phyloP scores from a whole-genome alignment of 805 yeast genomes.

The Starmerella sp. region DNA sequence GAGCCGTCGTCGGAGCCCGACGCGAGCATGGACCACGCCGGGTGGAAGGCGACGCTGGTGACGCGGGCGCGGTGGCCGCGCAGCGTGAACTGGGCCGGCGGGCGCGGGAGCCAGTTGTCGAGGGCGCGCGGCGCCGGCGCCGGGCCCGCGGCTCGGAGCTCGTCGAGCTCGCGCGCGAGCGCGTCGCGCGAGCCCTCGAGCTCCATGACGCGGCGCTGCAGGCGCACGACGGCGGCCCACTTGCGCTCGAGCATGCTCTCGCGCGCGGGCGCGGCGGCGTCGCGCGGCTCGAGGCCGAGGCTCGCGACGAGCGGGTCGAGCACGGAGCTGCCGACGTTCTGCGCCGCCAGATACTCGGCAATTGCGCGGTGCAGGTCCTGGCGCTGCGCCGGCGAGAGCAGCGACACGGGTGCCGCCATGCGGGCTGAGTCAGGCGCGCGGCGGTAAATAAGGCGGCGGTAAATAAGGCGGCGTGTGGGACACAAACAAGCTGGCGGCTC shows the following conservation, averaged over 20 bases:
- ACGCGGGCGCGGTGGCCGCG: slow-evolving; percentile 52
- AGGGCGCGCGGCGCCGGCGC: not conserved
- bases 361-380: slow-evolving; percentile 39
- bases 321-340: slow-evolving; percentile 14
- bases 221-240: slow-evolving; percentile 75
- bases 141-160: not conserved
- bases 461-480: not conserved
- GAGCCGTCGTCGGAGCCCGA: slow-evolving; percentile 65
- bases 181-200: slow-evolving; percentile 49
- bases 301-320: not conserved
- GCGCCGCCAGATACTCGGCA: slow-evolving; percentile 38
- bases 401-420: slow-evolving; percentile 4
- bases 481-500: no score
- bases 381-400: slow-evolving; percentile 36
- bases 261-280: slow-evolving; percentile 16
- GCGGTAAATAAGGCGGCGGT: not conserved
- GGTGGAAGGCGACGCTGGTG: slow-evolving; percentile 60
- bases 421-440: slow-evolving; percentile 2
- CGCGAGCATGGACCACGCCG: slow-evolving; percentile 51
- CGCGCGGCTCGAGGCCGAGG: slow-evolving; percentile 6
- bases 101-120: slow-evolving; percentile 53
- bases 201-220: slow-evolving; percentile 61
- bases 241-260: slow-evolving; percentile 48
- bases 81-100: slow-evolving; percentile 33
- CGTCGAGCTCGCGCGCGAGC: slow-evolving; percentile 30